These are phyloP conservation scores for Backusella mclennaniae DNA, from an alignment of 192 early-diverging fungal species.

Conservation along the genomic window DNA sequence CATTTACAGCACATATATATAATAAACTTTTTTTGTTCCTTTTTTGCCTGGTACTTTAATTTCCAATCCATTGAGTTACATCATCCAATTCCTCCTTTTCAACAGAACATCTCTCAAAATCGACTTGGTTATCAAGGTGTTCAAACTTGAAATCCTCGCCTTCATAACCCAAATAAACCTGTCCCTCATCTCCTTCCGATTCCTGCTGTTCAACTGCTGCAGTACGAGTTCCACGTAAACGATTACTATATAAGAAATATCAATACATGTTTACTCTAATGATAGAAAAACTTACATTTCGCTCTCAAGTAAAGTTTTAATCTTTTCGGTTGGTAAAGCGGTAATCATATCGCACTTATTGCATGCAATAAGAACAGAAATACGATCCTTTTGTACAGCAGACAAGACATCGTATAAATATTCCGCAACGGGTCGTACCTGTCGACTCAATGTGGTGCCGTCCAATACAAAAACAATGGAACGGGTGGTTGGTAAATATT, in stretches of 20 bases:
- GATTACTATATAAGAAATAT: conserved; percentile 44
- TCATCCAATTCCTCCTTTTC: conserved; percentile 54
- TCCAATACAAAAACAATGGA: conserved; percentile 82
- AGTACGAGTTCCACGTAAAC: conserved; percentile 62
- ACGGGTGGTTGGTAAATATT: conserved; percentile 65
- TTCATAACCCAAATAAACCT: conserved; percentile 79
- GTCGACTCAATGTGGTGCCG: conserved; percentile 53
- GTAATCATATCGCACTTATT: conserved; percentile 82
- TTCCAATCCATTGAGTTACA: conserved; percentile 64
- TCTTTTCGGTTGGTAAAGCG: conserved; percentile 63
- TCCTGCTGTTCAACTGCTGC: conserved; percentile 65
- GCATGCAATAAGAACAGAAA: conserved; percentile 73
- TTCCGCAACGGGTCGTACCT: conserved; percentile 67
- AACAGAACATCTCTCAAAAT: conserved; percentile 64
- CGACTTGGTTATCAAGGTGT: conserved; percentile 69
- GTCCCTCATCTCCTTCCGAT: conserved; percentile 56
- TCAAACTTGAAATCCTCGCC: conserved; percentile 79
- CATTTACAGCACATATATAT: background rate
- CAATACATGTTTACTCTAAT: background rate
- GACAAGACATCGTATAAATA: conserved; percentile 79
- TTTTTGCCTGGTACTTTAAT: conserved; percentile 21
- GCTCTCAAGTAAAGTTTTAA: conserved; percentile 66
- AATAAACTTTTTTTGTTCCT: background rate
- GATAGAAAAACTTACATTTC: conserved; percentile 61
- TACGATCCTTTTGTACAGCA: conserved; percentile 52